Conservation (phyloP, 768 basidiomycete species). For the Dentipellis fragilis region DNA sequence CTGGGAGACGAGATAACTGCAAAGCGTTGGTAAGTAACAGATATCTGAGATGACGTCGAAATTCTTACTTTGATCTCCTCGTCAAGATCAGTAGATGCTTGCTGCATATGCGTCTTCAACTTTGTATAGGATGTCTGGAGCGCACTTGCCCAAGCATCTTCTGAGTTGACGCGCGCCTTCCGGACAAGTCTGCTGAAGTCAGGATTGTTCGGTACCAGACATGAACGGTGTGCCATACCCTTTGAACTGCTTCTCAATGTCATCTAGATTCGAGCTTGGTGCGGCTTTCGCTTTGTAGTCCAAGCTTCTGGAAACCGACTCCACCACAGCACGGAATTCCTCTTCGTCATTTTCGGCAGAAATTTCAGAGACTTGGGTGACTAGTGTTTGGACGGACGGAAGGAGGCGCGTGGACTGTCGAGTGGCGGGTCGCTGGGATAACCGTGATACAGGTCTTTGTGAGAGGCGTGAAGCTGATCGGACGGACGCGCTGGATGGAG, state of each 20-base stretch:
- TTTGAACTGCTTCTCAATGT: conserved; percentile 39
- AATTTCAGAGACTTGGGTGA: conserved; percentile 43
- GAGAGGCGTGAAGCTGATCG: conserved; percentile 22
- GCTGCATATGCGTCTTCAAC: conserved; percentile 39
- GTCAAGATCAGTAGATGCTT: conserved; percentile 47
- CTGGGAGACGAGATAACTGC: conserved; percentile 51
- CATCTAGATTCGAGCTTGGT: conserved; percentile 43
- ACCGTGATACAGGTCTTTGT: conserved; percentile 20
- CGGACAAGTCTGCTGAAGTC: conserved; percentile 36
- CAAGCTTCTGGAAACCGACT: conserved; percentile 47
- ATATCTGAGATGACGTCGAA: too few species aligned
- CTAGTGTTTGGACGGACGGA: conserved; percentile 45
- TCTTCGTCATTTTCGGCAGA: conserved; percentile 30
- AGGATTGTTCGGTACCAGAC: conserved; percentile 4
- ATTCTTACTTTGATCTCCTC: conserved; percentile 47
- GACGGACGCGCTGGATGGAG: conserved; percentile 19
- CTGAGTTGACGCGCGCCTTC: conserved; percentile 62
- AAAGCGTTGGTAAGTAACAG: neutral
- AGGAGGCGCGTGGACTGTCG: conserved; percentile 40
- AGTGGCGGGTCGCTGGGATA: conserved; percentile 42
- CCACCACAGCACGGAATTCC: conserved; percentile 39
- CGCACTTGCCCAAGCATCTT: conserved; percentile 51
- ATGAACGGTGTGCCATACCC: conserved; percentile 34
- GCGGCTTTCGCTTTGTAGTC: conserved; percentile 51
- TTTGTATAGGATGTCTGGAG: conserved; percentile 40